A percentile compares a stretch with the other conserved stretches of the same genome.
phyloP scores from a whole-genome alignment of 2,329 filamentous ascomycete species.

The Rhytidhysteron rufulum region DNA sequence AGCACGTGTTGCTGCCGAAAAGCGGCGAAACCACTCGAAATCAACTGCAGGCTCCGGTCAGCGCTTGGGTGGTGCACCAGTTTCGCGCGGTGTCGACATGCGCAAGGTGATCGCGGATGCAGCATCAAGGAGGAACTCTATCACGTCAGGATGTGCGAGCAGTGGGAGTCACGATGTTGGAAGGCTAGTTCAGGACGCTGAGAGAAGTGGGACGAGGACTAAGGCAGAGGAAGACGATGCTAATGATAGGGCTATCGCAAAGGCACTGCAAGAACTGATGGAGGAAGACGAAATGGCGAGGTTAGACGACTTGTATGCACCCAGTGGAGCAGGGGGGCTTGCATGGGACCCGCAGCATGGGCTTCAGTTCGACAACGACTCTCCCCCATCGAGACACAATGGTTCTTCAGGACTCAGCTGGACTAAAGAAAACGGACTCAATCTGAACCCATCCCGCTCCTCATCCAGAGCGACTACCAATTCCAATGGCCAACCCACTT shows the following conservation, averaged over 20 bases:
- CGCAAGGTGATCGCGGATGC: conserved; percentile 69
- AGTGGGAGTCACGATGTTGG: conserved; percentile 62
- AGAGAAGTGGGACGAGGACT: conserved; percentile 70
- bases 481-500: conserved; percentile 26
- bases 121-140: conserved; percentile 61
- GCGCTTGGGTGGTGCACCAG: conserved; percentile 63
- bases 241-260: conserved; percentile 80
- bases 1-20: conserved; percentile 71
- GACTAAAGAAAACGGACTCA: conserved; percentile 33
- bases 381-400: conserved; percentile 31
- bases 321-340: conserved; percentile 30
- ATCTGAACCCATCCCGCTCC: conserved; percentile 12
- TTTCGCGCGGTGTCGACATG: conserved; percentile 62
- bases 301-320: conserved; percentile 47
- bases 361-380: conserved; percentile 43
- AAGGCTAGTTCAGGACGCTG: conserved; percentile 65
- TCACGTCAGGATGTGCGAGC: conserved; percentile 71
- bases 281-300: conserved; percentile 66
- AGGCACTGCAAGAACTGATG: conserved; percentile 80
- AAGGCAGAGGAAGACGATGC: conserved; percentile 84
- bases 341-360: conserved; percentile 35
- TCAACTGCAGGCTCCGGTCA: conserved; percentile 70
- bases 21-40: conserved; percentile 54
- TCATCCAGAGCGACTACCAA: conserved; percentile 10
- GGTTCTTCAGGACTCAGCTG: conserved; percentile 41